Evolutionary conservation across 2,329 filamentous ascomycete genomes (phyloP), one percentile per base, ranked within the genome.

Genomic region (Didymella exigua): DNA sequence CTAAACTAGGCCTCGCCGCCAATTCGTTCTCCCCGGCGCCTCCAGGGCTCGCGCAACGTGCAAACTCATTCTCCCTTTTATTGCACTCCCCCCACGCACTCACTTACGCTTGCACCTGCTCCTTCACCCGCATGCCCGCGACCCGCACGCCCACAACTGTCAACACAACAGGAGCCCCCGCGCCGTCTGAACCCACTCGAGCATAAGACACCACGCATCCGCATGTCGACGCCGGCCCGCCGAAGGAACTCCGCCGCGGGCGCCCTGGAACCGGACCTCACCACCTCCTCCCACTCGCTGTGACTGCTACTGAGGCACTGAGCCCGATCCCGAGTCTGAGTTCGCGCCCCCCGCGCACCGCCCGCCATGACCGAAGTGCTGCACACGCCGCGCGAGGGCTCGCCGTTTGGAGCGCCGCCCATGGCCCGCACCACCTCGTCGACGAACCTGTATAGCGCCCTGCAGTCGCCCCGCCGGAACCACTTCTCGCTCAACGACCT

Each of bases 371-470:
- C 76, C 29, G 75, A 80, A 51, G 75, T 76, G 24, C 73, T 76
- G 26, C 44, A 58, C 46, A 56, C 59, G 45, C 62, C 56, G 29
- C 52, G 57, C 36, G 59, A 68, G 48, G 50, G 50, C 47, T 56
- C 62, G 58, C 70, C 76, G 61, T 81, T 78, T 62, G 59, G 58
- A 55, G 53, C 27, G n/a, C 11, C 49, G 63, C 75, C 51, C 61
- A 69, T 49, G 69, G 73, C 49, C 64, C 75, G 50, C 70, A 81
- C 59, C 73, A 75, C 57, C 73, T 78, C 76, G 34, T 79, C 79
- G 27, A 71, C 77, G 46, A 74, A 78, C 19, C 77, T 79, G 37
- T 75, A 77, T 62, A 76, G 73, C 65, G 63, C 71, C 27, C 63
- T 71, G 50, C 49, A 64, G 29, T 58, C 68, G 21, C 67, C 71